Base-by-base conservation (phyloP, 2,329 filamentous ascomycete genomes). In the Clarireedia sp. region DNA sequence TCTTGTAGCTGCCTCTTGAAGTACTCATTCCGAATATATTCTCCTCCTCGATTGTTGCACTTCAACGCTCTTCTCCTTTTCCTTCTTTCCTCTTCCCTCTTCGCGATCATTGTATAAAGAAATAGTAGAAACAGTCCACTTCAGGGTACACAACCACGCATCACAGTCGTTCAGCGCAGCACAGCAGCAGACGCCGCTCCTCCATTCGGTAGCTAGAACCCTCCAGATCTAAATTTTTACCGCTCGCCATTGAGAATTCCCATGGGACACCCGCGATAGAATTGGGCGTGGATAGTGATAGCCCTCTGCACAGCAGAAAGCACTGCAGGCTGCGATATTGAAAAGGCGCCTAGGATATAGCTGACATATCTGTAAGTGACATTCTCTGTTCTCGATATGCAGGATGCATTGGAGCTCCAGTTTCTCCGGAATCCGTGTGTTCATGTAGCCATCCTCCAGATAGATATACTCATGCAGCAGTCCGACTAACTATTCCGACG, bases 201-300 rank as follows among this genome's bases (percentile, higher is more conserved):
- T 55, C 57, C 59, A 44, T 60, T 60, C 52, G 58, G 46, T 63
- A 60, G 59, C 49, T 57, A 46, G 26, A 44, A 24, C 2, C n/a
- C 29, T 37, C 37, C 37, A 44, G 10, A 29, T 9, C 38, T 48
- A 54, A 26, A 44, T 51, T 56, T 59, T 57, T 52, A 57, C 61
- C 59, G 49, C 60, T 57, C 51, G 60, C 59, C 57, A 57, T 60
- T 58, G 49, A 63, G 60, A 51, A 64, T 55, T 57, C 65, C 62
- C 66, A 67, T 68, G 66, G 68, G 64, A 67, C 64, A 57, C 62
- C 53, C 60, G 62, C 62, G 49, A 63, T 60, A 57, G 61, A 53
- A 59, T 63, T 65, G 67, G 66, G 66, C 60, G 63, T 64, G 61
- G 63, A 68, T 58, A 57, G 59, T 65, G 62, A 67, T 66, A 63